phyloP scores from a whole-genome alignment of 306 rosid species.

The Glycine tomentella region DNA sequence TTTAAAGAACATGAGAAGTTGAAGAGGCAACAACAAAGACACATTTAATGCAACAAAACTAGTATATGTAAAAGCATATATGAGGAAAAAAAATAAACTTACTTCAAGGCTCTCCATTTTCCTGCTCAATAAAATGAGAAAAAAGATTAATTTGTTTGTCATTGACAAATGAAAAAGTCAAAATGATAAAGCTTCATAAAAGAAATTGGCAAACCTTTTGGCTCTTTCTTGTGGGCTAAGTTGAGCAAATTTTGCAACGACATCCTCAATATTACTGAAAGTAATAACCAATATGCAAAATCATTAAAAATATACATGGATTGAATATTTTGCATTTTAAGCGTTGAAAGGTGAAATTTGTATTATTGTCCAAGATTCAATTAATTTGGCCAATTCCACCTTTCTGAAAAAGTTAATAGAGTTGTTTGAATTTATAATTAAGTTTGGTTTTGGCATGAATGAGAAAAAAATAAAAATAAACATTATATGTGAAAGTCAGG shows the following conservation, averaged over 20 bases:
- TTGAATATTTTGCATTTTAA: not conserved
- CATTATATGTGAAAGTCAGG: not conserved
- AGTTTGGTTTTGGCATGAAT: not conserved
- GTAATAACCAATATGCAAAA: constrained; percentile 13
- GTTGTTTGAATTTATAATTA: not conserved
- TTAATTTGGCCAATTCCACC: not conserved
- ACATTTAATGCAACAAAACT: constrained; percentile 25
- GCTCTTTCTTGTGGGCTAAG: constrained; percentile 85
- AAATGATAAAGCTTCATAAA: not conserved
- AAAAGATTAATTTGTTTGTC: constrained; percentile 38
- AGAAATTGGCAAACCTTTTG: constrained; percentile 60
- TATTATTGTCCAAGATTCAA: not conserved
- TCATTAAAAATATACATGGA: not conserved
- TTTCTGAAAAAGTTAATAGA: not conserved
- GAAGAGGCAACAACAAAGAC: constrained; percentile 28
- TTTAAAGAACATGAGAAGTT: constrained; percentile 14
- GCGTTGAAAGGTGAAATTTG: not conserved
- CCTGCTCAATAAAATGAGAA: constrained; percentile 60
- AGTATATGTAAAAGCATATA: constrained; percentile 13
- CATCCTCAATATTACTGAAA: constrained; percentile 67
- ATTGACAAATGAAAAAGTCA: constrained; percentile 34
- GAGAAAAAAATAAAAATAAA: not conserved
- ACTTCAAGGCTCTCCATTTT: constrained; percentile 91
- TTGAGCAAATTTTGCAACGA: constrained; percentile 71
- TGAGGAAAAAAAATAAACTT: constrained; percentile 51